Evolutionary conservation across 768 basidiomycete species (phyloP).

Genomic region (Wakefieldia striispora): DNA sequence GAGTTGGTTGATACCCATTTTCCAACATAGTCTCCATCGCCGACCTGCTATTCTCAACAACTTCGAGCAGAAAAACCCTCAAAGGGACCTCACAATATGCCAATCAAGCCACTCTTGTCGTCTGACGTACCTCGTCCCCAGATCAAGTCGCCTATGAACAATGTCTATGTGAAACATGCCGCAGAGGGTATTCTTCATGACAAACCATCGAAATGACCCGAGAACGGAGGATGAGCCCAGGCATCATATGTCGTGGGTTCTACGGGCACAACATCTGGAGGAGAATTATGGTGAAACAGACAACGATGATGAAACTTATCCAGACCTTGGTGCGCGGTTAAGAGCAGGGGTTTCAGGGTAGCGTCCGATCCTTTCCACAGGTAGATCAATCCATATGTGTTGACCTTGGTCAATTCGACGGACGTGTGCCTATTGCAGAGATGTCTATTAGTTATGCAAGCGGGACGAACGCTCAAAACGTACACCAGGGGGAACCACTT

Average conservation of each 20-base stretch:
- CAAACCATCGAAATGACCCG: slow-evolving; percentile 57
- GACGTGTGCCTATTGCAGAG: slow-evolving; percentile 40
- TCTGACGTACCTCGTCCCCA: slow-evolving; percentile 53
- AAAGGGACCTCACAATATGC: slow-evolving; percentile 47
- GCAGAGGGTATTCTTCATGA: not conserved
- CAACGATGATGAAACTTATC: not conserved
- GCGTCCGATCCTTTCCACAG: slow-evolving; percentile 53
- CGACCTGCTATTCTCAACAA: slow-evolving; percentile 29
- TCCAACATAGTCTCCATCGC: slow-evolving; percentile 64
- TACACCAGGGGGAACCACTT: slow-evolving; percentile 63
- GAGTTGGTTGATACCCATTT: slow-evolving; percentile 61
- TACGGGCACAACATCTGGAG: slow-evolving; percentile 67
- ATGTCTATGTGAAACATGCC: not conserved
- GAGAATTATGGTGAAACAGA: not conserved
- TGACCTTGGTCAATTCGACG: slow-evolving; percentile 54
- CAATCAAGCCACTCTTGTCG: slow-evolving; percentile 69
- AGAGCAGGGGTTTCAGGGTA: slow-evolving; percentile 53
- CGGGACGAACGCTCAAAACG: slow-evolving; percentile 8
- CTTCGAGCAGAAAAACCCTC: not conserved
- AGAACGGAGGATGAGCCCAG: slow-evolving; percentile 65
- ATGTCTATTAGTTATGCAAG: not conserved
- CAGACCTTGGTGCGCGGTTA: slow-evolving; percentile 54
- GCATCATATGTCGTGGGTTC: slow-evolving; percentile 49
- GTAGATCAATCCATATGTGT: slow-evolving; percentile 60
- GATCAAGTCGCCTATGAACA: slow-evolving; percentile 33